Conservation (phyloP, 192 early-diverging fungal genomes). For the Coemansia asiatica region DNA sequence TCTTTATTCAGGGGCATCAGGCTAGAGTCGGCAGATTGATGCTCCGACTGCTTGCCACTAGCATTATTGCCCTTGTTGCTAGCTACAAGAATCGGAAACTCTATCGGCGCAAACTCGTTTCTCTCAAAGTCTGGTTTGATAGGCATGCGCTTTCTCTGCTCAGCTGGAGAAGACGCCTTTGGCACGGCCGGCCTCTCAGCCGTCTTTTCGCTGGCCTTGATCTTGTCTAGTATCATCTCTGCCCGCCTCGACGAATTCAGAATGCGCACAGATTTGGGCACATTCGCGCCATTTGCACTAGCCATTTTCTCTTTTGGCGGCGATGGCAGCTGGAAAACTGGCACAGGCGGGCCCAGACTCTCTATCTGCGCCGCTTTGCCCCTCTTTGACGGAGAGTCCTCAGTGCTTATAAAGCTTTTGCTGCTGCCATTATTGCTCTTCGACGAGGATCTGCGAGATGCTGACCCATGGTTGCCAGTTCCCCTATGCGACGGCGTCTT, state of each 20-base stretch:
- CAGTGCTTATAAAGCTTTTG: constrained; percentile 9
- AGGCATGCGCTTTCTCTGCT: constrained; percentile 7
- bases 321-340: not conserved
- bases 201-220: constrained; percentile 12
- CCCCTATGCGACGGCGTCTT: constrained; percentile 4
- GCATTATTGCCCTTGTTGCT: not conserved
- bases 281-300: not conserved
- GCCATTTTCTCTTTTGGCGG: not conserved
- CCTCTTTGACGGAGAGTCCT: constrained; percentile 45
- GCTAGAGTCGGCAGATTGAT: too few species aligned
- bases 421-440: constrained; percentile 8
- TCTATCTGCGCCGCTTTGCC: not conserved
- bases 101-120: constrained; percentile 30
- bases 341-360: not conserved
- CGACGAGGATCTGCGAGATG: not conserved
- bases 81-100: constrained; percentile 21
- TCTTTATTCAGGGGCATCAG: not conserved
- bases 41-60: too few species aligned
- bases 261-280: constrained; percentile 23
- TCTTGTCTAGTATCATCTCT: constrained; percentile 27
- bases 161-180: not conserved
- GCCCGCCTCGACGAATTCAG: constrained; percentile 34
- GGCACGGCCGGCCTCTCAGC: not conserved
- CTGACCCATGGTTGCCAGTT: not conserved
- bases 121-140: constrained; percentile 22